Evolutionary conservation across 2,329 filamentous ascomycete species (phyloP).

Genomic region (Fusarium sp.): DNA sequence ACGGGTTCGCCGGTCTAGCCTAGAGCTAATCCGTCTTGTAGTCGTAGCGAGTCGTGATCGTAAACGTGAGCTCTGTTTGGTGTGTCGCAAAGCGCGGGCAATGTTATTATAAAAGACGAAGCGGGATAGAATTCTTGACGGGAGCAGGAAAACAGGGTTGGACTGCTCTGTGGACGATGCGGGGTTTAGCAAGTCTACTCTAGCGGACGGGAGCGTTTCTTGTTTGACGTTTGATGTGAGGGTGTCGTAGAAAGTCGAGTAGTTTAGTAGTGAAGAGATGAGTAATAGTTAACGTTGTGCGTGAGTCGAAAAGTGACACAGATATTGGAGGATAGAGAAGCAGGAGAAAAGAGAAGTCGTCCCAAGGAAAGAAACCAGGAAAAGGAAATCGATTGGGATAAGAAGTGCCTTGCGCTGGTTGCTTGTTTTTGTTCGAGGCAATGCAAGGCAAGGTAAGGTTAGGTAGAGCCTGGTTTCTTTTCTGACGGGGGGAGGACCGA

Average conservation of each 20-base stretch:
- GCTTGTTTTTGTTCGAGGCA: slow-evolving; percentile 23
- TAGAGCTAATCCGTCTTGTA: slow-evolving; percentile 13
- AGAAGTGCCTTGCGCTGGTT: slow-evolving; percentile 30
- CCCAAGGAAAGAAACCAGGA: slow-evolving; percentile 20
- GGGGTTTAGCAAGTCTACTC: slow-evolving; percentile 40
- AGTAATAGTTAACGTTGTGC: not conserved
- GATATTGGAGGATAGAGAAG: not conserved
- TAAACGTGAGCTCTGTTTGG: slow-evolving; percentile 21
- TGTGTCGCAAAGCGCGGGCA: slow-evolving; percentile 30
- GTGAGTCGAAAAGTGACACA: slow-evolving; percentile 10
- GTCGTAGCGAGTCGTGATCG: slow-evolving; percentile 32
- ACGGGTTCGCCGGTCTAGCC: slow-evolving; percentile 9
- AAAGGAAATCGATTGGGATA: slow-evolving; percentile 32
- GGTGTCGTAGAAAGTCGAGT: slow-evolving; percentile 30
- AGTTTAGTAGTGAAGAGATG: slow-evolving; percentile 16
- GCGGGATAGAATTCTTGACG: slow-evolving; percentile 4
- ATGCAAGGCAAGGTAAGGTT: not conserved
- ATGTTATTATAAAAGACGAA: slow-evolving; percentile 13
- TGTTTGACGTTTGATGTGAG: slow-evolving; percentile 15
- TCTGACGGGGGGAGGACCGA: slow-evolving; percentile 32
- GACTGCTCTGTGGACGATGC: slow-evolving; percentile 28
- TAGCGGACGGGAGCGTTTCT: slow-evolving; percentile 28
- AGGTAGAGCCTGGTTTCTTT: slow-evolving; percentile 38
- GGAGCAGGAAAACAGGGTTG: slow-evolving; percentile 22
- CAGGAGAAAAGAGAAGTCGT: slow-evolving; percentile 14